A percentile compares a stretch with the other conserved stretches of the same genome.
phyloP scores from a whole-genome alignment of 768 basidiomycete species.

The Thelephora ganbajun region DNA sequence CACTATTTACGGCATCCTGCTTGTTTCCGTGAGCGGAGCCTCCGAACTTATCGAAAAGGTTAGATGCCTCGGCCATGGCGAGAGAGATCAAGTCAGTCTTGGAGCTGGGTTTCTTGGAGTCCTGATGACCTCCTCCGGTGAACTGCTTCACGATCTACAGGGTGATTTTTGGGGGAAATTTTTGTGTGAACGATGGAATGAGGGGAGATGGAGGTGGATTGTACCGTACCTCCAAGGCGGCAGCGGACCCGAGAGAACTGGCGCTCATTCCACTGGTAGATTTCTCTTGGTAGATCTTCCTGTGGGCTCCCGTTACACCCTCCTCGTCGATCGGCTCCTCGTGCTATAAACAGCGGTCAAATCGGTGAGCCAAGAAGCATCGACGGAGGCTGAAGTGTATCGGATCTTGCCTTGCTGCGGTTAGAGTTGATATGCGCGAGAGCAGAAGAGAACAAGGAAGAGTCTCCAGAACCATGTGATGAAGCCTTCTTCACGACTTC shows the following conservation, averaged over 20 bases:
- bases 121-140: constrained; percentile 31
- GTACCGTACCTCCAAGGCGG: constrained; percentile 59
- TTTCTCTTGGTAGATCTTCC: constrained; percentile 43
- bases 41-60: constrained; percentile 60
- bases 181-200: not conserved
- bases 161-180: not conserved
- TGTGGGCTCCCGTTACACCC: constrained; percentile 43
- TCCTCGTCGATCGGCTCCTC: constrained; percentile 54
- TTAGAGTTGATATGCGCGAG: constrained; percentile 34
- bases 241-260: constrained; percentile 56
- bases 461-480: constrained; percentile 40
- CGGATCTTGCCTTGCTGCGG: constrained; percentile 32
- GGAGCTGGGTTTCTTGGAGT: constrained; percentile 26
- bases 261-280: constrained; percentile 42
- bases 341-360: constrained; percentile 19
- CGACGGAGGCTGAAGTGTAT: no score
- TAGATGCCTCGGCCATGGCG: constrained; percentile 73
- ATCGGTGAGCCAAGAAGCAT: not conserved
- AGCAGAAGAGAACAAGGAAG: constrained; percentile 42
- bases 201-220: no score
- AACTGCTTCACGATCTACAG: constrained; percentile 50
- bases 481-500: constrained; percentile 46
- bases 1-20: constrained; percentile 76
- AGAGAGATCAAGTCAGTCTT: constrained; percentile 64
- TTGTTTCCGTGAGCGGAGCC: constrained; percentile 52